Evolutionary conservation across 78 protist species (phyloP).

Genomic region (Fonticula alba): DNA sequence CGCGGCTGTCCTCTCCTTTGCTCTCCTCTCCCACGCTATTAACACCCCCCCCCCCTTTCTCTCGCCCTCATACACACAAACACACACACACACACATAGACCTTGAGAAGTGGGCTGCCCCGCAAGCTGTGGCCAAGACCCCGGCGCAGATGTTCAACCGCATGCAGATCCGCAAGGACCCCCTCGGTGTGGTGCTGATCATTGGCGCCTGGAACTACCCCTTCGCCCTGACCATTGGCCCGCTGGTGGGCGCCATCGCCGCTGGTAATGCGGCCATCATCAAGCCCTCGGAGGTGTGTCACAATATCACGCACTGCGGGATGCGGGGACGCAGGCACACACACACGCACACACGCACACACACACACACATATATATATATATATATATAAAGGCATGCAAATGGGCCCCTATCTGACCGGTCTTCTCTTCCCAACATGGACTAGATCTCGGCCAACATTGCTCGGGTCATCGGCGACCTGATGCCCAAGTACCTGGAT

Average conservation of each 20-base stretch:
- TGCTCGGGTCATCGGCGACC: background rate
- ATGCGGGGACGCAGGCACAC: conserved; percentile 35
- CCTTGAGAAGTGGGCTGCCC: too few relatives aligned
- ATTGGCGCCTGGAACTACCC: conserved; percentile 77
- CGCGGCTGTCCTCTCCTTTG: background rate
- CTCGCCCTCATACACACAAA: background rate
- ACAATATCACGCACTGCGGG: conserved; percentile 13
- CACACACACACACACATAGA: too few relatives aligned
- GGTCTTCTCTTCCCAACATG: background rate
- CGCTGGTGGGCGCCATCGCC: conserved; percentile 65
- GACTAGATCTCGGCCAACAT: too few relatives aligned
- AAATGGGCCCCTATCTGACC: background rate
- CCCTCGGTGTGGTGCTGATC: conserved; percentile 66
- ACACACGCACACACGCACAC: background rate
- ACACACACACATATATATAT: too few relatives aligned
- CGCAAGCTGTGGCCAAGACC: too few relatives aligned
- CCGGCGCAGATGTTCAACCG: background rate
- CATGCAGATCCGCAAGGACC: conserved; percentile 36
- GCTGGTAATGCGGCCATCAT: conserved; percentile 41
- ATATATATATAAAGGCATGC: background rate
- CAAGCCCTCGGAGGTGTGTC: background rate
- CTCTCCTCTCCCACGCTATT: background rate
- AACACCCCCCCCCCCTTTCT: background rate
- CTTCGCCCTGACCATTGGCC: background rate
- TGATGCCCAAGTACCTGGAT: conserved; percentile 18